These are phyloP conservation scores for Ricinus communis DNA, from an alignment of 345 rosid species.

Conservation along the genomic window DNA sequence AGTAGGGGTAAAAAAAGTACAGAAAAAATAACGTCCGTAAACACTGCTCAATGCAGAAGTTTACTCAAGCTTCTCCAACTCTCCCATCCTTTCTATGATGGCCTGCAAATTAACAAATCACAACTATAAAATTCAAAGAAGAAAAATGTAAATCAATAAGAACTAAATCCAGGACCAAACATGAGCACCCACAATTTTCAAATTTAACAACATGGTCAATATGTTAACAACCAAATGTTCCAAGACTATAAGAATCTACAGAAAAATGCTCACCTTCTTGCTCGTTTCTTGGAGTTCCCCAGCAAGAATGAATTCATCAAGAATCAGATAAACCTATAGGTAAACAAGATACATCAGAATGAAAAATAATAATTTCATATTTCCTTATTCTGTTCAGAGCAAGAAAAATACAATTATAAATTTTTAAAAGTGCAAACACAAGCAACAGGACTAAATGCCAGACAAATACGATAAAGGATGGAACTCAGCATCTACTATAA, in stretches of 20 bases:
- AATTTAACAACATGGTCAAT: background rate
- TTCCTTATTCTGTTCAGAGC: background rate
- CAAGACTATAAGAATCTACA: too few species aligned
- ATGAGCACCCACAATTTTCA: background rate
- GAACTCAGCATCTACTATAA: background rate
- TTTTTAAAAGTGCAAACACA: too few species aligned
- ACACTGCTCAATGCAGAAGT: slow-evolving; percentile 9
- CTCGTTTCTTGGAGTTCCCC: slow-evolving; percentile 99
- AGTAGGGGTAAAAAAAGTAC: background rate
- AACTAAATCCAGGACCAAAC: background rate
- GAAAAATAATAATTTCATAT: background rate
- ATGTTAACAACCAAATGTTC: background rate
- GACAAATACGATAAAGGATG: background rate
- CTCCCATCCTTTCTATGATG: slow-evolving; percentile 90
- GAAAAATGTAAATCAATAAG: background rate
- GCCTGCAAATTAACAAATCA: slow-evolving; percentile 51
- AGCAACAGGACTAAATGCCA: background rate
- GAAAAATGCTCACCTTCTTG: slow-evolving; percentile 60
- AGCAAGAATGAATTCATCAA: slow-evolving; percentile 98
- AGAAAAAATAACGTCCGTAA: slow-evolving; percentile 5
- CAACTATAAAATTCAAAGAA: background rate
- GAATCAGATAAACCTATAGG: slow-evolving; percentile 79
- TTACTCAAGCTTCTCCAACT: slow-evolving; percentile 88
- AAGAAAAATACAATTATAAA: background rate
- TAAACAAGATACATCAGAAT: background rate